These are phyloP conservation scores for Skeletonema potamos DNA, from an alignment of 108 stramenopile species.

Conservation along the genomic window DNA sequence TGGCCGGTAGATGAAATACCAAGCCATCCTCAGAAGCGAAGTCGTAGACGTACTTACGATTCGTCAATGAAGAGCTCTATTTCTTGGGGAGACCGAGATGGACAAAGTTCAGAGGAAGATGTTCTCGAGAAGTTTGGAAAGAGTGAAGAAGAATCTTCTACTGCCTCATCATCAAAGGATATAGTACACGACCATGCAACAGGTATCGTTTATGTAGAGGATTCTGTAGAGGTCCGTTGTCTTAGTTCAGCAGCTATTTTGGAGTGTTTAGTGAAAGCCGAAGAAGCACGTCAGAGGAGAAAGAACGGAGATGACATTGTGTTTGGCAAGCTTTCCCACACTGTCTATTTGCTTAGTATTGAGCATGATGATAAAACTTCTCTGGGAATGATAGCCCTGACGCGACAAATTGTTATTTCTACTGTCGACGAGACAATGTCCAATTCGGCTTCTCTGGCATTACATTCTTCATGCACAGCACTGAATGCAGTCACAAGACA, in stretches of 20 bases:
- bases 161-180: neutral
- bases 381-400: neutral
- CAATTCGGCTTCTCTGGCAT: constrained; percentile 14
- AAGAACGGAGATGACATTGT: neutral
- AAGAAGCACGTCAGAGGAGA: constrained; percentile 2
- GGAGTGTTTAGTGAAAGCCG: constrained; percentile 12
- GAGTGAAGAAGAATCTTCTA: neutral
- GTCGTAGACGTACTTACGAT: neutral
- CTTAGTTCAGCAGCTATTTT: constrained; percentile 1
- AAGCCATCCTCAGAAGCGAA: neutral
- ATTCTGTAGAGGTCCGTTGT: constrained; percentile 14
- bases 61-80: neutral
- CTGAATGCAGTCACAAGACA: constrained; percentile 1
- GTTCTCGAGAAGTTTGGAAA: neutral
- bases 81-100: neutral
- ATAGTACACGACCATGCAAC: constrained; percentile 11
- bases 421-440: constrained; percentile 16
- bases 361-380: neutral
- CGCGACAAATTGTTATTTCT: constrained; percentile 10
- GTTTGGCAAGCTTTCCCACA: constrained; percentile 12
- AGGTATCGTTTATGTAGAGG: constrained; percentile 8
- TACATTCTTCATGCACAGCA: constrained; percentile 22
- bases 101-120: neutral
- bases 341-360: constrained; percentile 10
- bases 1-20: neutral